These are phyloP conservation scores for Pittosporum tobira DNA, from an alignment of 129 eudicot species.

Conservation along the genomic window DNA sequence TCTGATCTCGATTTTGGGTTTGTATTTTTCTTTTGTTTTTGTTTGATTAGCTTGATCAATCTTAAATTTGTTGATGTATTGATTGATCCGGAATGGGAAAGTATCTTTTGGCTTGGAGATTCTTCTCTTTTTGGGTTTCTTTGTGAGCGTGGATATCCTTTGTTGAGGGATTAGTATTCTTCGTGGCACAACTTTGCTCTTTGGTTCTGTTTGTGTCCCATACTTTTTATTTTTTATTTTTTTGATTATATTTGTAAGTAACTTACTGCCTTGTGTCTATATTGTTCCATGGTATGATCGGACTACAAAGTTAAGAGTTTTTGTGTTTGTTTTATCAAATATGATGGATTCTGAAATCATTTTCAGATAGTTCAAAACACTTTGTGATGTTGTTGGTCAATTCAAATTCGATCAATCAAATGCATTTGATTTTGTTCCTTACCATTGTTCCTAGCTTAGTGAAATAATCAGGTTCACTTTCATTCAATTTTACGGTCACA, in stretches of 20 bases:
- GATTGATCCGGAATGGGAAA: constrained; percentile 13
- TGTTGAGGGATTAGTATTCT: constrained; percentile 32
- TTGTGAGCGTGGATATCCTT: constrained; percentile 37
- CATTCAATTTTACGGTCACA: neutral
- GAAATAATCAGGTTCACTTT: neutral
- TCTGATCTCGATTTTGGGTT: constrained; percentile 14
- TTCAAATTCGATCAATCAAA: neutral
- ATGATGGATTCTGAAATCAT: neutral
- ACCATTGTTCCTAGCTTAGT: too few species aligned
- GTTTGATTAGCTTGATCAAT: constrained; percentile 14
- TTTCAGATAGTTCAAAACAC: neutral
- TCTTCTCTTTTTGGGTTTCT: constrained; percentile 19
- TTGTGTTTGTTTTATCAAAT: neutral
- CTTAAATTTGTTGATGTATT: constrained; percentile 9
- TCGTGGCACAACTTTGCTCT: constrained; percentile 28
- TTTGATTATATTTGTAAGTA: constrained; percentile 5
- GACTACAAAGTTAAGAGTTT: neutral
- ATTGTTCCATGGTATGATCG: neutral
- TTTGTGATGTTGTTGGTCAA: neutral
- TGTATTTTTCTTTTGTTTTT: constrained; percentile 16
- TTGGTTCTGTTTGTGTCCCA: constrained; percentile 8
- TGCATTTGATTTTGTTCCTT: neutral
- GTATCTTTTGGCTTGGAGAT: constrained; percentile 8
- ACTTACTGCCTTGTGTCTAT: neutral
- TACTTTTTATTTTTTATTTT: constrained; percentile 4